phyloP scores from a whole-genome alignment of 192 early-diverging fungal genomes.

The Coemansia sp. region DNA sequence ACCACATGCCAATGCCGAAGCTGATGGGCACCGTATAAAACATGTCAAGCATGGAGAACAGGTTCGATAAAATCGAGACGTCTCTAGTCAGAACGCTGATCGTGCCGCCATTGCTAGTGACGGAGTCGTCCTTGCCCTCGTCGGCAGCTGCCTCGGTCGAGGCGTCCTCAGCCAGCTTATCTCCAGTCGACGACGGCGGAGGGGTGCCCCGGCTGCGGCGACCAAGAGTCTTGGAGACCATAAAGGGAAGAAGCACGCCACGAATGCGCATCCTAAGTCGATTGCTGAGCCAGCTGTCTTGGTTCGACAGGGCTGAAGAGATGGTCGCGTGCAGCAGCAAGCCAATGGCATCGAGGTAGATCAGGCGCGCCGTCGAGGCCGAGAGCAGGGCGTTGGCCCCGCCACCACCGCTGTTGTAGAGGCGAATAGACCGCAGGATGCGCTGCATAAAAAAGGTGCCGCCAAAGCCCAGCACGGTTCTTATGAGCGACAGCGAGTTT shows the following conservation, averaged over 20 bases:
- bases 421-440: conserved; percentile 46
- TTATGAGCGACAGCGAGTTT: conserved; percentile 9
- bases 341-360: conserved; percentile 60
- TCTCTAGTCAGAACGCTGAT: conserved; percentile 66
- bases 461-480: conserved; percentile 35
- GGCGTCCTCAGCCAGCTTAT: conserved; percentile 14
- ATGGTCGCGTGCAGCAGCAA: conserved; percentile 49
- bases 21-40: conserved; percentile 58
- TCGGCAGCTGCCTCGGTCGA: conserved; percentile 59
- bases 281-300: conserved; percentile 56
- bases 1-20: conserved; percentile 58
- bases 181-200: not conserved
- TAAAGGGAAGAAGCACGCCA: conserved; percentile 59
- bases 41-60: conserved; percentile 51
- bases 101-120: conserved; percentile 48
- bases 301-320: conserved; percentile 45
- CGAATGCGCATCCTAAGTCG: conserved; percentile 57
- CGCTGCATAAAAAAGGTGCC: conserved; percentile 57
- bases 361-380: conserved; percentile 1
- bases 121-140: conserved; percentile 16
- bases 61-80: conserved; percentile 53
- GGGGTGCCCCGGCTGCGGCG: conserved; percentile 54
- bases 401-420: conserved; percentile 29
- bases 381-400: conserved; percentile 6
- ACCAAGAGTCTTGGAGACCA: conserved; percentile 62